These are phyloP conservation scores for Puccinia horiana DNA, from an alignment of 1,284 basidiomycete species.

Conservation along the genomic window DNA sequence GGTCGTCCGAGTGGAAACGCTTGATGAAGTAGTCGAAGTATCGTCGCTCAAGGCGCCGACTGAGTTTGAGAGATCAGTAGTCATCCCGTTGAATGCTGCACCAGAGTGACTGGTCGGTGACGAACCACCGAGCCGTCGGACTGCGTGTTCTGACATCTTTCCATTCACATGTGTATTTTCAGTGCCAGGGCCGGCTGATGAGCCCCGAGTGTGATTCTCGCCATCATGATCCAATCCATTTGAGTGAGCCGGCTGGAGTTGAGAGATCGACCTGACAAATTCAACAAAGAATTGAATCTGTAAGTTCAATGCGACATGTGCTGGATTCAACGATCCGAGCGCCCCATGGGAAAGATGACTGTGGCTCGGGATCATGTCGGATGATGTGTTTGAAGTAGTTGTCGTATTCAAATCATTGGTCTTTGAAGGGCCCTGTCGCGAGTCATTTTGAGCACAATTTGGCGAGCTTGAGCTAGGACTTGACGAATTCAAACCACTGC, in stretches of 20 bases:
- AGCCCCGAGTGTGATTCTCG: constrained; percentile 57
- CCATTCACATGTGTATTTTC: constrained; percentile 41
- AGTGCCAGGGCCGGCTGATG: constrained; percentile 61
- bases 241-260: not conserved
- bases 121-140: constrained; percentile 49
- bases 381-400: not conserved
- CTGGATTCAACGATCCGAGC: constrained; percentile 64
- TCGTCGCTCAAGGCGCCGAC: constrained; percentile 51
- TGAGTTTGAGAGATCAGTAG: constrained; percentile 48
- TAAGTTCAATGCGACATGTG: constrained; percentile 75
- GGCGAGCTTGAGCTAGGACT: constrained; percentile 13
- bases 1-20: constrained; percentile 45
- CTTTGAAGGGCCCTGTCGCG: constrained; percentile 13
- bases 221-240: not conserved
- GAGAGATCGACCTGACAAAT: constrained; percentile 66
- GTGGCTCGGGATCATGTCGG: not conserved
- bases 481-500: constrained; percentile 17
- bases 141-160: constrained; percentile 49
- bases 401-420: constrained; percentile 8
- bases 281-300: constrained; percentile 81
- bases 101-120: constrained; percentile 48
- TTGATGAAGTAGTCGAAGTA: constrained; percentile 51
- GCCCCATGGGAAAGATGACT: constrained; percentile 38
- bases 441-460: not conserved
- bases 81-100: constrained; percentile 24